A percentile compares a stretch with the other conserved stretches of the same genome.
These are phyloP conservation scores for Kluyveromyces aestuarii DNA, from an alignment of 805 yeast species.

Conservation along the genomic window DNA sequence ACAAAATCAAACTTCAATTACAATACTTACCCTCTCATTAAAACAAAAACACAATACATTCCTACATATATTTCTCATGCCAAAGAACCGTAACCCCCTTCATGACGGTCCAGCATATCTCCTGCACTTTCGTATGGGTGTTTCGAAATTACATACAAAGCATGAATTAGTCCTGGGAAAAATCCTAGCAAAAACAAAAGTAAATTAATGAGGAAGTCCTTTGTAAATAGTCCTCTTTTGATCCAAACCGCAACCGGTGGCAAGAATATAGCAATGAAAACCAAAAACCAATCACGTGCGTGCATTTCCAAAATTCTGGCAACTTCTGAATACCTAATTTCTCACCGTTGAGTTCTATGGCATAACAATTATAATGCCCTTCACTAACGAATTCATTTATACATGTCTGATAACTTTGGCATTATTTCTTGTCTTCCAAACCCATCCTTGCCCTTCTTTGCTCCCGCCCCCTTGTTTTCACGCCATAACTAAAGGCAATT, in stretches of 20 bases:
- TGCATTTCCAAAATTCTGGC: slow-evolving; percentile 17
- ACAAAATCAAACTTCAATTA: too few relatives aligned
- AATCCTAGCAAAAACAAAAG: slow-evolving; percentile 52
- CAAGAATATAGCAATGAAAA: slow-evolving; percentile 54
- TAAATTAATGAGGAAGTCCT: slow-evolving; percentile 43
- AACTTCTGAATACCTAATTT: too few relatives aligned
- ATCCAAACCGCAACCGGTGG: slow-evolving; percentile 68
- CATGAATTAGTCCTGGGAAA: slow-evolving; percentile 63
- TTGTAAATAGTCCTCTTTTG: slow-evolving; percentile 46
- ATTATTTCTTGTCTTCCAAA: too few relatives aligned
- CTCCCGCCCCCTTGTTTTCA: too few relatives aligned
- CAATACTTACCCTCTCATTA: too few relatives aligned
- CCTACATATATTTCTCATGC: slow-evolving; percentile 2
- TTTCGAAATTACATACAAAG: slow-evolving; percentile 53
- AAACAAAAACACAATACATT: neutral
- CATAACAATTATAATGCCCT: too few relatives aligned
- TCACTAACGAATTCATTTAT: too few relatives aligned
- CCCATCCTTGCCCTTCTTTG: too few relatives aligned
- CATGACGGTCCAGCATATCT: slow-evolving; percentile 4
- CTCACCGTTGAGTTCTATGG: too few relatives aligned
- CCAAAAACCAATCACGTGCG: slow-evolving; percentile 52
- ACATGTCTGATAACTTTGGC: too few relatives aligned
- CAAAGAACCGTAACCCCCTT: slow-evolving; percentile 10
- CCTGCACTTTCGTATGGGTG: slow-evolving; percentile 36
- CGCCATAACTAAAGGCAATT: too few relatives aligned